Evolutionary conservation across 495 filamentous ascomycete genomes (phyloP), one percentile per base, ranked within the genome.

Genomic region (Penicillium canariense): DNA sequence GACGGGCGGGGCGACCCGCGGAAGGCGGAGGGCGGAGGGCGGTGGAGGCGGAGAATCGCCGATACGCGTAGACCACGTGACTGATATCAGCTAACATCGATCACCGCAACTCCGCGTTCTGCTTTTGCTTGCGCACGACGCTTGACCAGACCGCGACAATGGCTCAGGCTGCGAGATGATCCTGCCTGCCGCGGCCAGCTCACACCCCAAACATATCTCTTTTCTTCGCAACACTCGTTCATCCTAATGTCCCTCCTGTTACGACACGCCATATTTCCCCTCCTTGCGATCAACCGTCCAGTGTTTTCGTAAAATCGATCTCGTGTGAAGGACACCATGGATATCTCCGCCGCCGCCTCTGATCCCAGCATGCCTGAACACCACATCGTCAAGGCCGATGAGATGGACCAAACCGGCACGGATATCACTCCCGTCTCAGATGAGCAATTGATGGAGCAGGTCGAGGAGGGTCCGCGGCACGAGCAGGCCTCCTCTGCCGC

Each of bases 311-410:
- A 25, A 54, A 34, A 52, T 31, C 40, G 18, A 28, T 5, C 45
- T 18, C 38, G 27, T 5, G 14, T 20, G n/a, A 46, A 46, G 27
- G 30, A 49, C 48, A 61, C 12, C 11, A 77, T 77, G 73, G 72
- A 75, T 42, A 55, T 65, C 3, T 12, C 62, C 6, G 17, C 66
- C 36, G 60, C 48, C 8, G 50, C 67, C 14, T 17, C 40, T 28
- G 67, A 69, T 48, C 30, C 54, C 26, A 50, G 52, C 15, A 55
- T 70, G 61, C 39, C 65, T 30, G 67, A 71, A 26, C 70, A 74
- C 15, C 71, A 81, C 45, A 74, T 82, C 35, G 77, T 81, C 35
- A 81, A 74, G 53, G 79, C 79, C 23, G 79, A 82, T 58, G 79
- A 82, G 50, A 67, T 82, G 12, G 79, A 82, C 39, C 76, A 81